These are phyloP conservation scores for Astraeus odoratus DNA, from an alignment of 768 basidiomycete genomes.

Conservation along the genomic window DNA sequence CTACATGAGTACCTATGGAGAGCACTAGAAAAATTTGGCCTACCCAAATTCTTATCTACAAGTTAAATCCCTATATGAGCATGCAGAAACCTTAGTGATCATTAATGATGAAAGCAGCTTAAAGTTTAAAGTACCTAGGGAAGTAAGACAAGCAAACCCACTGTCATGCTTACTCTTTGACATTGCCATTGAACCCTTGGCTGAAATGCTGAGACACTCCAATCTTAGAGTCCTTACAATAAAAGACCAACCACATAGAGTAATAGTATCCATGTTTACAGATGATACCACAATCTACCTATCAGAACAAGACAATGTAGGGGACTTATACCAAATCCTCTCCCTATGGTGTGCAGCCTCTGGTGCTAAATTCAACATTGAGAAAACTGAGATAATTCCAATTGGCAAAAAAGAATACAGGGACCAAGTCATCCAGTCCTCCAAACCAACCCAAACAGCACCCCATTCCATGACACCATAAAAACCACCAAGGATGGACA, in stretches of 20 bases:
- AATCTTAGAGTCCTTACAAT: slow-evolving; percentile 15
- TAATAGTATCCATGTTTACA: slow-evolving; percentile 19
- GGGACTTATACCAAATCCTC: slow-evolving; percentile 22
- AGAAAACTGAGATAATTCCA: slow-evolving; percentile 18
- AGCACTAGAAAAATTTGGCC: slow-evolving; percentile 13
- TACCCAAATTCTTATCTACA: slow-evolving; percentile 25
- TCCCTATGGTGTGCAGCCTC: slow-evolving; percentile 27
- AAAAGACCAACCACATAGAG: slow-evolving; percentile 1
- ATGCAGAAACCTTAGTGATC: slow-evolving; percentile 26
- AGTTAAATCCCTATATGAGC: no score
- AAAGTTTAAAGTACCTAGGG: slow-evolving; percentile 6
- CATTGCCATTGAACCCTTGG: no score
- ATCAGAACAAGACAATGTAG: slow-evolving; percentile 10
- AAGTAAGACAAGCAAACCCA: slow-evolving; percentile 33
- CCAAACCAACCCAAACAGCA: no score
- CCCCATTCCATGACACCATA: no score
- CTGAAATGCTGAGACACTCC: slow-evolving; percentile 7
- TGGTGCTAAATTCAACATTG: slow-evolving; percentile 12
- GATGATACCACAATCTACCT: slow-evolving; percentile 22
- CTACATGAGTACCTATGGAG: slow-evolving; percentile 26
- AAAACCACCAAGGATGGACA: no score
- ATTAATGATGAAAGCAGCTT: slow-evolving; percentile 20
- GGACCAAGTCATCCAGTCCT: no score
- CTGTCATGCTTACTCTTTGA: no score
- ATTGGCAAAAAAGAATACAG: no score